Conservation (phyloP, 2,329 filamentous ascomycete species). For the Fusarium sp. region DNA sequence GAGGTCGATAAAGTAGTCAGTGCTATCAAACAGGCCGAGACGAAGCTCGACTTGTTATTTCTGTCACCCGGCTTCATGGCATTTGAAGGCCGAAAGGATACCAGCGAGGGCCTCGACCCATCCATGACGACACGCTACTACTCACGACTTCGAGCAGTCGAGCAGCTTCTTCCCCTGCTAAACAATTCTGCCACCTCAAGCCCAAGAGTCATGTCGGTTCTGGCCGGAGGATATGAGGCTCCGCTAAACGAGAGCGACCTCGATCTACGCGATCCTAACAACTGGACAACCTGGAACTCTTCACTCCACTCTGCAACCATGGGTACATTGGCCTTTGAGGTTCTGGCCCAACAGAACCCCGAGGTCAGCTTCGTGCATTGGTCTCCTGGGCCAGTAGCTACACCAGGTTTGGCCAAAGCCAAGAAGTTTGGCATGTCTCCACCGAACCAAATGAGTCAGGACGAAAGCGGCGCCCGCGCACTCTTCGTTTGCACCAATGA, state of each 20-base stretch:
- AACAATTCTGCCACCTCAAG: neutral
- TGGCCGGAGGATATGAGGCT: neutral
- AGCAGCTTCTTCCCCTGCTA: constrained; percentile 12
- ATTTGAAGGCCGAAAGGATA: constrained; percentile 6
- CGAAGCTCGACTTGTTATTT: constrained; percentile 8
- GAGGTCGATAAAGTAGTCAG: neutral
- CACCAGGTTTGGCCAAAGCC: neutral
- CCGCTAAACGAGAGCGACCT: constrained; percentile 4
- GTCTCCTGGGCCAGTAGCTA: neutral
- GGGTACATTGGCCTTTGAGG: constrained; percentile 8
- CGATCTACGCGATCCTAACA: neutral
- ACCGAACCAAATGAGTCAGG: neutral
- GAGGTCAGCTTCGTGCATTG: constrained; percentile 8
- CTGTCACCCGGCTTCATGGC: constrained; percentile 14
- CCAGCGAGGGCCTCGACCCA: constrained; percentile 12
- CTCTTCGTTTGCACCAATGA: constrained; percentile 5
- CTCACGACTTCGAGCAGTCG: constrained; percentile 1
- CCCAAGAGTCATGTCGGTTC: neutral
- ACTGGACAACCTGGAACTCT: constrained; percentile 1
- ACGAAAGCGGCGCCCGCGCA: neutral
- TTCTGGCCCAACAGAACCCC: neutral
- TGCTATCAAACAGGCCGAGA: neutral
- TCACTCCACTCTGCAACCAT: constrained; percentile 20
- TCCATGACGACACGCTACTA: constrained; percentile 16
- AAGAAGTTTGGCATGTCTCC: neutral